phyloP scores from a whole-genome alignment of 257 asterid species.

The Handroanthus guayacan region DNA sequence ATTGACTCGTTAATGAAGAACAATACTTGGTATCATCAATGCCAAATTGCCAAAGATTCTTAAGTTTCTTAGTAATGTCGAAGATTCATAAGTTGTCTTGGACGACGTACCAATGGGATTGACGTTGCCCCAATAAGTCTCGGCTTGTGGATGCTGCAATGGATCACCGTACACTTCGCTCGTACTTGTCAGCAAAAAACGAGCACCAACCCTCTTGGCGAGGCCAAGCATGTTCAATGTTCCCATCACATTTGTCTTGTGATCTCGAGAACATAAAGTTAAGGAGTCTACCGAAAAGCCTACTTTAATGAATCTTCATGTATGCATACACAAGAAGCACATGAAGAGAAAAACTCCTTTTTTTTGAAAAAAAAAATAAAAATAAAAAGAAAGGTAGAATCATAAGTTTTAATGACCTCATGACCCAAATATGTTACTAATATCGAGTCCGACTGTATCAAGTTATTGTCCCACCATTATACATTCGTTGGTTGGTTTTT shows the following conservation, averaged over 20 bases:
- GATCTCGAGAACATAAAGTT: constrained; percentile 51
- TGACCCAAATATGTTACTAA: too few species aligned
- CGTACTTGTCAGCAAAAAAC: constrained; percentile 87
- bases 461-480: too few species aligned
- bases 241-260: constrained; percentile 99
- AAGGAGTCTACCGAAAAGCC: constrained; percentile 43
- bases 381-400: too few species aligned
- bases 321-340: not conserved
- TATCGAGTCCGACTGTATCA: too few species aligned
- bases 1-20: too few species aligned
- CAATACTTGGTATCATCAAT: too few species aligned
- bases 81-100: not conserved
- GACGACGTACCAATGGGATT: constrained; percentile 80
- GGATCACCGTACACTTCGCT: constrained; percentile 96
- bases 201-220: constrained; percentile 88
- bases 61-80: not conserved
- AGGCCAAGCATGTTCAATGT: constrained; percentile 93
- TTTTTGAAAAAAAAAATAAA: not conserved
- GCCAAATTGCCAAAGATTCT: not conserved
- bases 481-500: too few species aligned
- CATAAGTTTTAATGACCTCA: too few species aligned
- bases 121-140: constrained; percentile 94
- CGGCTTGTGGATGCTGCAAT: constrained; percentile 84
- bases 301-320: not conserved
- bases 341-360: not conserved